phyloP scores from a whole-genome alignment of 768 basidiomycete species.

The Saitozyma podzolica region DNA sequence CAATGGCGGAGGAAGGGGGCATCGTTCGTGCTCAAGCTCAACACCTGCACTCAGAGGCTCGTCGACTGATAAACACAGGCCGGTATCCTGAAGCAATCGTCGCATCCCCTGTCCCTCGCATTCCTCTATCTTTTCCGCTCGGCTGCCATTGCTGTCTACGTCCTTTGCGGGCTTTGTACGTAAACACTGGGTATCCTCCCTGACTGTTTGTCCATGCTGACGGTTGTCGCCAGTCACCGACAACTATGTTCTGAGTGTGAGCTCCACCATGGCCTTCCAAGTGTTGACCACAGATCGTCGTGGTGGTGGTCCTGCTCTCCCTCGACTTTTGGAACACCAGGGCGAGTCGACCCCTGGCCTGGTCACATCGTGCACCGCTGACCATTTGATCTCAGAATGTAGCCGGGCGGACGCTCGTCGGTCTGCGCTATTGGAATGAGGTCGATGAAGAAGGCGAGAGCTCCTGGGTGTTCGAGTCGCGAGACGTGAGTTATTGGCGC shows the following conservation, averaged over 20 bases:
- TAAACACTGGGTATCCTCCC: slow-evolving; percentile 2
- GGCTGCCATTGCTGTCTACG: slow-evolving; percentile 84
- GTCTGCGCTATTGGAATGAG: slow-evolving; percentile 97
- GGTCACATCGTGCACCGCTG: neutral
- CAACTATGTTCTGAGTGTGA: slow-evolving; percentile 88
- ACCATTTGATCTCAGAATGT: slow-evolving; percentile 67
- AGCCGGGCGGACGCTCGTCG: slow-evolving; percentile 87
- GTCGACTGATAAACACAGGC: slow-evolving; percentile 17
- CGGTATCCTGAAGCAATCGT: slow-evolving; percentile 43
- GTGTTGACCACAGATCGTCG: slow-evolving; percentile 66
- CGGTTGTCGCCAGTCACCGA: slow-evolving; percentile 60
- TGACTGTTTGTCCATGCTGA: slow-evolving; percentile 9
- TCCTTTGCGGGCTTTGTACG: slow-evolving; percentile 72
- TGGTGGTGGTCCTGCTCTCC: slow-evolving; percentile 87
- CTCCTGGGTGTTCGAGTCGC: slow-evolving; percentile 97
- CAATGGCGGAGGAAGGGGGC: slow-evolving; percentile 73
- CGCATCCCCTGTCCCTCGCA: slow-evolving; percentile 69
- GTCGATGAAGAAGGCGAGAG: slow-evolving; percentile 95
- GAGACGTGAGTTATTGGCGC: slow-evolving; percentile 67
- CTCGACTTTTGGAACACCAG: slow-evolving; percentile 99
- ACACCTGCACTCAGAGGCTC: neutral
- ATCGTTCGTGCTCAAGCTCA: slow-evolving; percentile 39
- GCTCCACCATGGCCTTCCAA: slow-evolving; percentile 43
- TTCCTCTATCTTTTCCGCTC: slow-evolving; percentile 85
- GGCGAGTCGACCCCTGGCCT: slow-evolving; percentile 56